Evolutionary conservation across 2,329 filamentous ascomycete genomes (phyloP).

Genomic region (Monosporascus sp.): DNA sequence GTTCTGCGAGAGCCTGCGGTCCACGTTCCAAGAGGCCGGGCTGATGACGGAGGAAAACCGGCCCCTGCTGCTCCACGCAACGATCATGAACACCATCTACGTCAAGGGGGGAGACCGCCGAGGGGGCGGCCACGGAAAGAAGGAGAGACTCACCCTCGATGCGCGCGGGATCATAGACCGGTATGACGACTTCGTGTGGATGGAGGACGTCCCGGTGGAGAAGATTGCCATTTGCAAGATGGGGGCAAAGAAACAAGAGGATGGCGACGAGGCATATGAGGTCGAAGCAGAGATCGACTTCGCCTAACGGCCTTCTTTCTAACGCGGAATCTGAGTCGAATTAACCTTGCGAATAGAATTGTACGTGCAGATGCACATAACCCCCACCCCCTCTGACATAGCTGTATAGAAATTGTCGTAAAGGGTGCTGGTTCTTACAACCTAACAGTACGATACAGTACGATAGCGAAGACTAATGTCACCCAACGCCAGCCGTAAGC

Average conservation of each 20-base stretch:
- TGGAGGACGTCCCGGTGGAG: constrained; percentile 60
- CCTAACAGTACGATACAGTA: too few relatives aligned
- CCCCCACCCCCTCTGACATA: too few relatives aligned
- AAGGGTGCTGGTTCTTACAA: too few relatives aligned
- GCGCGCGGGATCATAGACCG: constrained; percentile 49
- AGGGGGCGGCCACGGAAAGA: constrained; percentile 18
- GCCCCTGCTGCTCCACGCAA: constrained; percentile 73
- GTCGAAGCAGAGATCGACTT: constrained; percentile 43
- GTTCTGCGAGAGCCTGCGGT: constrained; percentile 53
- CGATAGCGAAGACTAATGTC: too few relatives aligned
- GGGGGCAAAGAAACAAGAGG: constrained; percentile 67
- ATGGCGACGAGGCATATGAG: constrained; percentile 49
- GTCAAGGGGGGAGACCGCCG: constrained; percentile 37
- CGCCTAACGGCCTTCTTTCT: not conserved
- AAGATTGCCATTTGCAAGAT: constrained; percentile 77
- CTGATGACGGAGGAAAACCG: constrained; percentile 54
- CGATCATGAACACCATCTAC: constrained; percentile 81
- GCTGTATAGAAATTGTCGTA: too few relatives aligned
- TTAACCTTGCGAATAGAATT: not conserved
- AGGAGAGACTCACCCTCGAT: constrained; percentile 44
- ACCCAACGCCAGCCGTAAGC: too few relatives aligned
- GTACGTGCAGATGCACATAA: too few relatives aligned
- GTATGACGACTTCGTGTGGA: constrained; percentile 66
- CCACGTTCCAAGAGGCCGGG: constrained; percentile 47
- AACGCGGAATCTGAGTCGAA: not conserved